These are phyloP conservation scores for Linderniella brevidens DNA, from an alignment of 257 asterid genomes.

Conservation along the genomic window DNA sequence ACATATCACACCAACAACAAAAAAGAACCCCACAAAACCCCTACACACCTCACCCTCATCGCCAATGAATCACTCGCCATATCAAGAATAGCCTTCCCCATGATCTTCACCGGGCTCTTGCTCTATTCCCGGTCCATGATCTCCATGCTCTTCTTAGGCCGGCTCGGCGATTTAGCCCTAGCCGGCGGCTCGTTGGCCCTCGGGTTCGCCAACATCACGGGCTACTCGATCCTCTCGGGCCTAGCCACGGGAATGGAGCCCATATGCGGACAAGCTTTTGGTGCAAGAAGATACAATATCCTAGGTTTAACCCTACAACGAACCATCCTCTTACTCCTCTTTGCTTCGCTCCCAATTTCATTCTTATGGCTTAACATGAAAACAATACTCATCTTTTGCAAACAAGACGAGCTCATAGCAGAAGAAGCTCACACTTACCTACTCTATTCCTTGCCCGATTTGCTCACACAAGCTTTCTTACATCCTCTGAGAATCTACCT, in stretches of 20 bases:
- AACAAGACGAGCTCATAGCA: constrained; percentile 51
- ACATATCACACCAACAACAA: neutral
- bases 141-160: constrained; percentile 79
- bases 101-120: constrained; percentile 58
- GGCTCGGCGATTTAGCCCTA: constrained; percentile 42
- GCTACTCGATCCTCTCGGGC: constrained; percentile 68
- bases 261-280: constrained; percentile 73
- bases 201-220: constrained; percentile 67
- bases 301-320: constrained; percentile 58
- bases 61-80: constrained; percentile 27
- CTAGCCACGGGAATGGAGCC: constrained; percentile 86
- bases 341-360: constrained; percentile 46
- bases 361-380: constrained; percentile 56
- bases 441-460: constrained; percentile 44
- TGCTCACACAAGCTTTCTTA: constrained; percentile 38
- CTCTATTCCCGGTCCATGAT: constrained; percentile 74
- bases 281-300: constrained; percentile 38
- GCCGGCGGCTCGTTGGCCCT: constrained; percentile 72
- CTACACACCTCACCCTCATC: constrained; percentile 17
- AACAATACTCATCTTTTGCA: constrained; percentile 27
- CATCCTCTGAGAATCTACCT: constrained; percentile 64
- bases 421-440: constrained; percentile 40
- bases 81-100: constrained; percentile 42
- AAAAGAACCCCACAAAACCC: constrained; percentile 10
- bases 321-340: constrained; percentile 34